Base-by-base conservation (phyloP, 345 rosid genomes). In the Erodium maritimum region DNA sequence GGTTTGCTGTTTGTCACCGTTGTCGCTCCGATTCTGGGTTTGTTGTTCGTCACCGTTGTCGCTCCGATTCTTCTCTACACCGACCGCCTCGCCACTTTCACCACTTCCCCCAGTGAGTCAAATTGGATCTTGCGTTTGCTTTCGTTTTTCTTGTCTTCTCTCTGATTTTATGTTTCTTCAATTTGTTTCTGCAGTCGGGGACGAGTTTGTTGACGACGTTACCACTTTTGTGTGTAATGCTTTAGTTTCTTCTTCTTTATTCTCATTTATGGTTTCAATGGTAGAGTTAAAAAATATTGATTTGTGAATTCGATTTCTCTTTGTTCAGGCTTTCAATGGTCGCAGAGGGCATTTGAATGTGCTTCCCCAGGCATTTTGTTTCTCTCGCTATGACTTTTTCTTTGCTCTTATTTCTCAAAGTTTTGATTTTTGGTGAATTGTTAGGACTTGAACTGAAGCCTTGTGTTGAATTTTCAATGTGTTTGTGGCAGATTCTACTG, bases 41-140 rank as follows among this genome's bases (percentile, higher is more conserved):
- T 93, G 82, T 76, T 93, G 1, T 64, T 75, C 29, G 62, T 85
- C 50, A 81, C 96, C 17, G 96, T 89, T 3, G 65, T 80, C 20
- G 85, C 99, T 65, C 99, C 99, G 18, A 79, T 93, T 59, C 20
- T 87, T 52, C 77, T 89, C 65, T 86, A 83, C 79, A 76, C 82
- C 51, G 82, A 86, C 61, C 61, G 74, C 18, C 64, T 77, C 66
- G 57, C 81, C 58, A 29, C 90, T 62, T 73, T 79, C 77, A 77
- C 62, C 54, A 60, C 75, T 48, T 61, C 88, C 19, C 70, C 85
- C 5, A 75, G 74, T 87, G 54, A 59, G 71, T 61, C 17, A 29
- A 5, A 5, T 4, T 29, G 37, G 37, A 29, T 29, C 61, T 50
- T 50, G 46, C 29, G 18, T 9, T 5, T 8, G 21, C 9, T 57